Percentiles rank a stretch among this genome's conserved stretches.
Conservation (phyloP, 202 grass and related monocot genomes). For the Setaria italica region DNA sequence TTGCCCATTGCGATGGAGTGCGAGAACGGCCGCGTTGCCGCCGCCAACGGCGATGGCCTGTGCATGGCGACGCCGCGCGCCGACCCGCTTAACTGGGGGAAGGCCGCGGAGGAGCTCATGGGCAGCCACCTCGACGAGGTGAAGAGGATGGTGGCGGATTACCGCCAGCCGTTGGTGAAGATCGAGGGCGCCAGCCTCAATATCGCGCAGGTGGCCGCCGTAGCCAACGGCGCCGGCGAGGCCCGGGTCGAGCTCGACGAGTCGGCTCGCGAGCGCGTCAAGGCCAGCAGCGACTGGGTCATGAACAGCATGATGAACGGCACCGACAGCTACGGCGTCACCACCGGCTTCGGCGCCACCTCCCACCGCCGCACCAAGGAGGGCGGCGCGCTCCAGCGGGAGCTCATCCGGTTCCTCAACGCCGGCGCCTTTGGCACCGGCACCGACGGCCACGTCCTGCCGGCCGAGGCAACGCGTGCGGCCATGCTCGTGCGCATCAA, state of each 20-base stretch:
- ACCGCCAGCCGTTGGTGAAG: constrained; percentile 48
- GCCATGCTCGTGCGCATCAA: constrained; percentile 77
- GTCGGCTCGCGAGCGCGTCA: constrained; percentile 45
- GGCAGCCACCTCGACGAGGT: constrained; percentile 80
- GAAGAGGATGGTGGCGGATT: constrained; percentile 70
- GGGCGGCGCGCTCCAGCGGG: constrained; percentile 63
- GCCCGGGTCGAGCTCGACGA: constrained; percentile 57
- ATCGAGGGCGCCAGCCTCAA: constrained; percentile 73
- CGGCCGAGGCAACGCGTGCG: constrained; percentile 46
- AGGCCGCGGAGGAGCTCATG: constrained; percentile 52
- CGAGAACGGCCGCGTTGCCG: constrained; percentile 24
- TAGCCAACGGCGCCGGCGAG: constrained; percentile 39
- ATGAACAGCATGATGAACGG: constrained; percentile 63
- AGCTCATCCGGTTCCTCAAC: constrained; percentile 79
- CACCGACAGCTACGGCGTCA: constrained; percentile 65
- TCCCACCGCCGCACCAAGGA: constrained; percentile 69
- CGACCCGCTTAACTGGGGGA: constrained; percentile 74
- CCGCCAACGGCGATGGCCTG: constrained; percentile 38
- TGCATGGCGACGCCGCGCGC: constrained; percentile 45
- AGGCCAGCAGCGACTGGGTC: constrained; percentile 72
- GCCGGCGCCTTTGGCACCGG: constrained; percentile 62
- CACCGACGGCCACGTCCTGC: constrained; percentile 56
- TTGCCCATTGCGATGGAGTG: constrained; percentile 27
- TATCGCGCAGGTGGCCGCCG: constrained; percentile 57
- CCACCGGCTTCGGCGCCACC: constrained; percentile 68